phyloP scores from a whole-genome alignment of 768 basidiomycete genomes.

The Auriculariales sp. region DNA sequence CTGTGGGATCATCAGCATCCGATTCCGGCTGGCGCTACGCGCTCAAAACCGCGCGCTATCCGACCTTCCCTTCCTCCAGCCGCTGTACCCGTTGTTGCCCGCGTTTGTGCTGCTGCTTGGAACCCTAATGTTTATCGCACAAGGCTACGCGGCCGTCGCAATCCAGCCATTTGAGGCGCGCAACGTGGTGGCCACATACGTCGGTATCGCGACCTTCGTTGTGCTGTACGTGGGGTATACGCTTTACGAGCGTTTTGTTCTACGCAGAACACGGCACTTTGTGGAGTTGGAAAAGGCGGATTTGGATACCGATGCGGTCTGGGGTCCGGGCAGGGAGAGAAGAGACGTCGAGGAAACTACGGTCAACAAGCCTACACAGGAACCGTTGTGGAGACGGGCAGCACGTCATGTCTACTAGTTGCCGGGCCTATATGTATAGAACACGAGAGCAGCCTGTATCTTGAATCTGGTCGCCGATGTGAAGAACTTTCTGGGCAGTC shows the following conservation, averaged over 20 bases:
- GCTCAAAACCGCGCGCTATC: conserved; percentile 33
- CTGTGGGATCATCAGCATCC: conserved; percentile 38
- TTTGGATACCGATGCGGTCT: conserved; percentile 39
- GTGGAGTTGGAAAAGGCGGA: conserved; percentile 31
- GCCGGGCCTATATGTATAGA: too few species aligned
- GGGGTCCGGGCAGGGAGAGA: conserved; percentile 28
- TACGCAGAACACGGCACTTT: conserved; percentile 18
- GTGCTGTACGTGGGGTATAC: conserved; percentile 30
- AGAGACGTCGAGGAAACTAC: too few species aligned
- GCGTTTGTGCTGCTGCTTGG: conserved; percentile 34
- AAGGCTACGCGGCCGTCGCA: conserved; percentile 11
- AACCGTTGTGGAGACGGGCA: too few species aligned
- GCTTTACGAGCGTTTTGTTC: conserved; percentile 22
- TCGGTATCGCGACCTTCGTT: conserved; percentile 34
- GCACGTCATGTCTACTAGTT: too few species aligned
- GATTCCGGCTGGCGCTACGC: conserved; percentile 48
- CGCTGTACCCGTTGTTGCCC: conserved; percentile 39
- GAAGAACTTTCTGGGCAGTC: too few species aligned
- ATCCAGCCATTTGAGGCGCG: conserved; percentile 9
- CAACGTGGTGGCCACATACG: conserved; percentile 43
- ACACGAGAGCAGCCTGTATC: too few species aligned
- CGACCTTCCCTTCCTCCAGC: conserved; percentile 46
- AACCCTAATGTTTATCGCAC: conserved; percentile 36
- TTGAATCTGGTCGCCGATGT: too few species aligned
- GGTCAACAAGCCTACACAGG: too few species aligned